Base-by-base conservation (phyloP, 176 grass and related monocot species). In the Raddia guianensis region DNA sequence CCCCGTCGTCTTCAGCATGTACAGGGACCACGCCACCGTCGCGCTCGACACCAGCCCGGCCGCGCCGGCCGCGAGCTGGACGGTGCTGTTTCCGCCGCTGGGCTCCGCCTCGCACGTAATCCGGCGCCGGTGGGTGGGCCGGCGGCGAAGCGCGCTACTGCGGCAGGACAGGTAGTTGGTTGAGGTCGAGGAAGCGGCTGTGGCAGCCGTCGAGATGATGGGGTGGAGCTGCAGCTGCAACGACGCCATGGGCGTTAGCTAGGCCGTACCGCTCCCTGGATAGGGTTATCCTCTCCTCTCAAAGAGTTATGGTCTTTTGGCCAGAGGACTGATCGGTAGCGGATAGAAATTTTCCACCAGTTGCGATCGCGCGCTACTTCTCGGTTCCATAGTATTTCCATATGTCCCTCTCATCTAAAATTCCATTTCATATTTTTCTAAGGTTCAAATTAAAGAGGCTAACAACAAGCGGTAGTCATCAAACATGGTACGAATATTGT, bases 1-100 rank as follows among this genome's bases (percentile, higher is more conserved):
- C 0, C 92, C 95, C 66, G 95, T 93, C 51, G 92, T 72, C 49
- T 89, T 90, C 2, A 94, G 86, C 12, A 86, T 83, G 83, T 94
- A 93, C 35, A 98, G 92, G 8, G 92, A 98, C 70, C 80, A 87
- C 51, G 84, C 95, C 12, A 98, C 91, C 6, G 84, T 77, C 6
- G 86, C 87, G 83, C 88, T 67, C 47, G 92, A 83, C 16, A 84
- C 73, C 14, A 98, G 72, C 54, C 92, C 86, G 0, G 59, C 85
- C 13, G 83, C 73, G 1, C 72, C 92, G 0, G 82, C 83, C 12
- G 63, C 70, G 6, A 90, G 84, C 74, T 91, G 83, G 8, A 90
- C n/a, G 12, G 85, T 73, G 72, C 79, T 78, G 80, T 61, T 76
- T 55, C 76, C 81, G 35, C 85, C 81, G 75, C 61, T 77, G n/a